These are phyloP conservation scores for Phialophora expanda DNA, from an alignment of 2,329 filamentous ascomycete genomes.

Conservation along the genomic window DNA sequence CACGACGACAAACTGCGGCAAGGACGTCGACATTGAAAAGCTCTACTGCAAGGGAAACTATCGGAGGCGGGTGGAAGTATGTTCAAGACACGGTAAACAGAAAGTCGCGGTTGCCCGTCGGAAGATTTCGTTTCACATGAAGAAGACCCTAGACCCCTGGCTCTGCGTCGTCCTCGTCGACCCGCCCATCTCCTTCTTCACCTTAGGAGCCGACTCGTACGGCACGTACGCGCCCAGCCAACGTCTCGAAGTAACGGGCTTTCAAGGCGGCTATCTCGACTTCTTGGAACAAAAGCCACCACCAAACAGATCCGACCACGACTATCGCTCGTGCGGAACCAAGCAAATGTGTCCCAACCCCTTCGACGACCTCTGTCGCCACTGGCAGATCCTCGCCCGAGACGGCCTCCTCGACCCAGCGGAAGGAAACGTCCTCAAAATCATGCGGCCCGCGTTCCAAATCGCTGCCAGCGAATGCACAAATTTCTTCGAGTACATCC, in stretches of 20 bases:
- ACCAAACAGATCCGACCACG: slow-evolving; percentile 27
- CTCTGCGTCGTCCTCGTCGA: slow-evolving; percentile 36
- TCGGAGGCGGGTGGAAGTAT: slow-evolving; percentile 34
- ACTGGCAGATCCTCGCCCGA: slow-evolving; percentile 34
- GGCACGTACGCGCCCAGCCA: slow-evolving; percentile 28
- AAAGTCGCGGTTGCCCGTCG: slow-evolving; percentile 36
- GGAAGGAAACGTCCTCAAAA: slow-evolving; percentile 26
- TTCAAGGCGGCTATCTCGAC: slow-evolving; percentile 37
- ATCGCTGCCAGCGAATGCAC: slow-evolving; percentile 36
- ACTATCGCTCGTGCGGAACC: slow-evolving; percentile 33
- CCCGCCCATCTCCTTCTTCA: slow-evolving; percentile 35
- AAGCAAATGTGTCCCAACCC: slow-evolving; percentile 32
- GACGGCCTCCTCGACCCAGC: slow-evolving; percentile 27
- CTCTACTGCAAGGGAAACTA: slow-evolving; percentile 38
- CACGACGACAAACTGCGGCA: slow-evolving; percentile 31
- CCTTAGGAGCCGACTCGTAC: slow-evolving; percentile 30
- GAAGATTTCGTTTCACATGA: slow-evolving; percentile 38
- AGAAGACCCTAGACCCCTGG: slow-evolving; percentile 35
- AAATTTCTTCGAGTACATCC: slow-evolving; percentile 36
- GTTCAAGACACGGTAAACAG: slow-evolving; percentile 31
- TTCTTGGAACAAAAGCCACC: slow-evolving; percentile 32
- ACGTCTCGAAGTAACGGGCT: slow-evolving; percentile 31
- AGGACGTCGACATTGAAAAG: slow-evolving; percentile 36
- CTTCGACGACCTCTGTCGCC: slow-evolving; percentile 37
- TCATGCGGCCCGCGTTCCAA: slow-evolving; percentile 36